phyloP scores from a whole-genome alignment of 2,329 filamentous ascomycete species.

The Claviceps quebecensis region DNA sequence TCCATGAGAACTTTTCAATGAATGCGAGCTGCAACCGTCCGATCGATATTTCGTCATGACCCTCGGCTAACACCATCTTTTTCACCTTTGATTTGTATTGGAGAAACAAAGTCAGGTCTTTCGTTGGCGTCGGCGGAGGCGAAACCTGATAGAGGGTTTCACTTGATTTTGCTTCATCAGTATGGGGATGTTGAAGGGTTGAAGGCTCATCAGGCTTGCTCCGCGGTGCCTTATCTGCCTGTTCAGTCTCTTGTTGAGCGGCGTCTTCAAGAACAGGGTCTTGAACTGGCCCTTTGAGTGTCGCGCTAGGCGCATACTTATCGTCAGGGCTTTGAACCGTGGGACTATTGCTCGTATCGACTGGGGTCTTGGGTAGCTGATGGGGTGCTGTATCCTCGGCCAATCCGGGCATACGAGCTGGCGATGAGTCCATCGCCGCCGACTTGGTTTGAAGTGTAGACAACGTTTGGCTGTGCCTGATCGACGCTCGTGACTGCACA shows the following conservation, averaged over 20 bases:
- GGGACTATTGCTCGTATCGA: slow-evolving; percentile 9
- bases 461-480: slow-evolving; percentile 33
- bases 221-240: slow-evolving; percentile 7
- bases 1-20: slow-evolving; percentile 99
- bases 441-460: slow-evolving; percentile 33
- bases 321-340: slow-evolving; percentile 50
- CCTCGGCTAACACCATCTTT: slow-evolving; percentile 81
- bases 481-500: slow-evolving; percentile 39
- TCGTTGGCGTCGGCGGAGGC: slow-evolving; percentile 53
- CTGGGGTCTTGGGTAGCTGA: slow-evolving; percentile 11
- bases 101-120: slow-evolving; percentile 84
- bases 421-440: slow-evolving; percentile 40
- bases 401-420: slow-evolving; percentile 46
- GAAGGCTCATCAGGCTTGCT: slow-evolving; percentile 11
- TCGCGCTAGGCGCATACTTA: slow-evolving; percentile 41
- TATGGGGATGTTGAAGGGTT: slow-evolving; percentile 7
- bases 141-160: slow-evolving; percentile 43
- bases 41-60: slow-evolving; percentile 70
- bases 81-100: slow-evolving; percentile 97
- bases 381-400: slow-evolving; percentile 40
- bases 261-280: slow-evolving; percentile 22
- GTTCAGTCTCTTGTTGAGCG: slow-evolving; percentile 4
- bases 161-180: slow-evolving; percentile 29
- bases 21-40: slow-evolving; percentile 86
- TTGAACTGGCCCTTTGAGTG: slow-evolving; percentile 41